phyloP scores from a whole-genome alignment of 73 alveolate genomes.

The Paramecium caudatum region DNA sequence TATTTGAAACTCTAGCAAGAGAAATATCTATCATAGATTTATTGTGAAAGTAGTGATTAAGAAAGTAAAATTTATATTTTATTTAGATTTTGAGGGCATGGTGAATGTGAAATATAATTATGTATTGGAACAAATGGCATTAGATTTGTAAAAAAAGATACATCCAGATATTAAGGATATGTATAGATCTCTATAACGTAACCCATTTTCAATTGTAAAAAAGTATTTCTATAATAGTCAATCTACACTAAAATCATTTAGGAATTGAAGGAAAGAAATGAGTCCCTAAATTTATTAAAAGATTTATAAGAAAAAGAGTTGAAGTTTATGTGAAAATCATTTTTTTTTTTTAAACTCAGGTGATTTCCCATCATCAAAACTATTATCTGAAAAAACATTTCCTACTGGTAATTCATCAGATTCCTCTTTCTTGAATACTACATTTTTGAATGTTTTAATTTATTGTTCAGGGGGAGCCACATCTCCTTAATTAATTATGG shows the following conservation, averaged over 20 bases:
- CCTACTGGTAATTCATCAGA: slow-evolving; percentile 10
- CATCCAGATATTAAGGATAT: slow-evolving; percentile 1
- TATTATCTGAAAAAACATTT: slow-evolving; percentile 49
- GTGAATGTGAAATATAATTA: slow-evolving; percentile 19
- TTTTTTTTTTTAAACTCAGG: slow-evolving; percentile 32
- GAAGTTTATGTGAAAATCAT: slow-evolving; percentile 9
- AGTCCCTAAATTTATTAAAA: background rate
- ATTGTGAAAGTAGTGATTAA: slow-evolving; percentile 32
- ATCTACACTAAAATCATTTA: slow-evolving; percentile 3
- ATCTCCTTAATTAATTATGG: slow-evolving; percentile 29
- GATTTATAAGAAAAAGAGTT: slow-evolving; percentile 43
- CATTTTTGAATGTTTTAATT: slow-evolving; percentile 10
- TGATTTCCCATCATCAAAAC: slow-evolving; percentile 44
- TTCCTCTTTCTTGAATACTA: slow-evolving; percentile 30
- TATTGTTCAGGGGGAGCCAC: background rate
- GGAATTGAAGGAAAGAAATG: slow-evolving; percentile 22
- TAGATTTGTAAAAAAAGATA: background rate
- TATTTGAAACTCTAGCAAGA: background rate
- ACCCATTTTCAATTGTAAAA: background rate
- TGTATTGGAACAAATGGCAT: background rate
- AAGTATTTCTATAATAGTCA: background rate
- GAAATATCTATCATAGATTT: background rate
- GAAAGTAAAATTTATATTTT: background rate
- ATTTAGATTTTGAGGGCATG: slow-evolving; percentile 4
- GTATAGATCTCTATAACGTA: background rate